Percentiles rank a stretch among this genome's conserved stretches.
phyloP scores from a whole-genome alignment of 169 alveolate genomes.

The Eimeria falciformis region DNA sequence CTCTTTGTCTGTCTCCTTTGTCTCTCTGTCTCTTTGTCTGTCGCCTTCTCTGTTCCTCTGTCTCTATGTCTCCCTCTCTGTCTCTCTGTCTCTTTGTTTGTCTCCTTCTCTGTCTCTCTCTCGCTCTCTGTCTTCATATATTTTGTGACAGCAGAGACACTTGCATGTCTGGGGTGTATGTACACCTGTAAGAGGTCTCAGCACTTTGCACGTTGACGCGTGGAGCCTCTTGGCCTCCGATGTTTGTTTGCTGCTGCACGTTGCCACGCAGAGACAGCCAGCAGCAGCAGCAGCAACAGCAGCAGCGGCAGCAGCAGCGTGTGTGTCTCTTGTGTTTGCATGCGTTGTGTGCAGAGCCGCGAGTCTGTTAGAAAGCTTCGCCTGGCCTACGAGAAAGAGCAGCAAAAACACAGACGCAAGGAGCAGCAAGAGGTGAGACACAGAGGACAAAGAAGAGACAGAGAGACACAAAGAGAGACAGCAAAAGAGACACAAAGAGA shows the following conservation, averaged over 20 bases:
- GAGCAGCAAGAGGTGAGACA: slow-evolving; percentile 10
- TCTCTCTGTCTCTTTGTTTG: too few relatives aligned
- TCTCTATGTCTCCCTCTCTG: background rate
- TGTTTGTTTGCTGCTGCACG: background rate
- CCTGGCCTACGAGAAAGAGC: slow-evolving; percentile 12
- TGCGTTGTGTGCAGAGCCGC: background rate
- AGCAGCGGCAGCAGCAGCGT: background rate
- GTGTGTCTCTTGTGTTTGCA: background rate
- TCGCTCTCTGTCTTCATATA: too few relatives aligned
- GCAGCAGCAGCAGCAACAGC: background rate
- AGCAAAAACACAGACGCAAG: background rate
- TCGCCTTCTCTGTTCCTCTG: background rate
- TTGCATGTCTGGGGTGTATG: too few relatives aligned
- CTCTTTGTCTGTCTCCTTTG: background rate
- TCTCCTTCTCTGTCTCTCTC: too few relatives aligned
- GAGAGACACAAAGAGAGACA: background rate
- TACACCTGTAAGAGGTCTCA: background rate
- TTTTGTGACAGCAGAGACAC: too few relatives aligned
- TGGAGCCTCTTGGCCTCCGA: background rate
- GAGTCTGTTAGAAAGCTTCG: slow-evolving; percentile 10
- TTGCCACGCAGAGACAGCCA: background rate
- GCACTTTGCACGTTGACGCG: background rate
- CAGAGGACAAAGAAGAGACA: background rate
- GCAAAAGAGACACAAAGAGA: background rate
- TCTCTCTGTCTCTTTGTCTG: background rate